Conservation (phyloP, 208 protist genomes). For the Porcisia deanei region DNA sequence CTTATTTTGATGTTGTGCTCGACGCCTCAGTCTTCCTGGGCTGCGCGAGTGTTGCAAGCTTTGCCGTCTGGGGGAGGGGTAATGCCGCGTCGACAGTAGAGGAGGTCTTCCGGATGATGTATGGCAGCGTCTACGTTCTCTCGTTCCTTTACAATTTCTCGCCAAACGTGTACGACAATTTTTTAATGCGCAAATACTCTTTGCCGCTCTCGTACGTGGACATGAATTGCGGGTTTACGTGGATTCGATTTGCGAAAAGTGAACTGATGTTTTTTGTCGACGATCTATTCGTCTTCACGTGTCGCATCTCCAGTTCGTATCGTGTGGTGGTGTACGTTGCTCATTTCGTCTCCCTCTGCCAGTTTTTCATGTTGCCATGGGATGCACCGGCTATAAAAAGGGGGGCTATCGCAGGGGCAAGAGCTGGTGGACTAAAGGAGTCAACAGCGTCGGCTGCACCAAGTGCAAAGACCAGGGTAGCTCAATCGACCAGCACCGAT, state of each 20-base stretch:
- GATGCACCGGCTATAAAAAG: constrained; percentile 44
- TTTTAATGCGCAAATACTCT: constrained; percentile 72
- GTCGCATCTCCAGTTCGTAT: constrained; percentile 58
- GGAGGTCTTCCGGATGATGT: constrained; percentile 49
- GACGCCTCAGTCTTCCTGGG: constrained; percentile 52
- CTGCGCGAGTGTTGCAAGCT: constrained; percentile 28
- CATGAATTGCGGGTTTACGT: constrained; percentile 22
- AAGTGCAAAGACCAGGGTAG: background rate
- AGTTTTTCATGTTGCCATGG: constrained; percentile 65
- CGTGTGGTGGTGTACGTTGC: constrained; percentile 60
- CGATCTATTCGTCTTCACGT: constrained; percentile 89
- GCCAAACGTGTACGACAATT: constrained; percentile 83
- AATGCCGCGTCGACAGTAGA: constrained; percentile 20
- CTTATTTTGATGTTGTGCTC: constrained; percentile 65
- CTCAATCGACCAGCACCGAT: background rate
- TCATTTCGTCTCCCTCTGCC: constrained; percentile 62
- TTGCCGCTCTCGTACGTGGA: constrained; percentile 59
- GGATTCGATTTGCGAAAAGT: constrained; percentile 21
- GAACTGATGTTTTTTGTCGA: constrained; percentile 73
- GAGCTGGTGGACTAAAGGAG: background rate
- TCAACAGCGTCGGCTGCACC: background rate
- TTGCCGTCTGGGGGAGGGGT: constrained; percentile 11
- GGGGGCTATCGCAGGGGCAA: constrained; percentile 2
- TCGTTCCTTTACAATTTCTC: constrained; percentile 70
- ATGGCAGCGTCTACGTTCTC: constrained; percentile 70